Percentiles rank a stretch among this genome's conserved stretches.
phyloP scores from a whole-genome alignment of 1,284 basidiomycete species.

The Inonotus obliquus region DNA sequence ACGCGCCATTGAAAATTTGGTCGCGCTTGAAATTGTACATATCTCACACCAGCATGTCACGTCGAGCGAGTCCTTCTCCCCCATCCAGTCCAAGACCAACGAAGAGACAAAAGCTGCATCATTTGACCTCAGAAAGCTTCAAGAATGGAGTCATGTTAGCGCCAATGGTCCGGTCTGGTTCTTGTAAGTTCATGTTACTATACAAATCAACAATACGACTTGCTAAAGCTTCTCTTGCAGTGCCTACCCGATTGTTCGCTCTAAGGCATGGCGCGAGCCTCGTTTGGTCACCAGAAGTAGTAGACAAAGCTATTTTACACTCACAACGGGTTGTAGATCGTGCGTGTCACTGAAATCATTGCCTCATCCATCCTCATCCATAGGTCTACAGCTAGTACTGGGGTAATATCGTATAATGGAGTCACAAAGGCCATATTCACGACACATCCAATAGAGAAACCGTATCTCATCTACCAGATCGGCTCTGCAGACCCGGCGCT shows the following conservation, averaged over 20 bases:
- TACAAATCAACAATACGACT: background rate
- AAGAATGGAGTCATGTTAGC: conserved; percentile 85
- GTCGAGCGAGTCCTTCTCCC: conserved; percentile 29
- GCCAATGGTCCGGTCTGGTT: conserved; percentile 93
- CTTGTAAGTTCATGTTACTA: conserved; percentile 51
- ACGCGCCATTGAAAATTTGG: background rate
- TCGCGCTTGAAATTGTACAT: conserved; percentile 10
- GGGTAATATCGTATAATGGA: conserved; percentile 85
- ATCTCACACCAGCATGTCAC: conserved; percentile 5
- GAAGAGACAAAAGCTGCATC: conserved; percentile 52
- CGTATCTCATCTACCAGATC: conserved; percentile 88
- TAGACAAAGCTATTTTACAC: conserved; percentile 95
- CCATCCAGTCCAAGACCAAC: conserved; percentile 37
- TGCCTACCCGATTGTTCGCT: conserved; percentile 81
- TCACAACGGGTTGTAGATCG: conserved; percentile 80
- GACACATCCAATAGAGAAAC: conserved; percentile 92
- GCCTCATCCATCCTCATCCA: background rate
- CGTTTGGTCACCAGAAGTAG: conserved; percentile 96
- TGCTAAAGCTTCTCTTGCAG: conserved; percentile 39
- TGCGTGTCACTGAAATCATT: conserved; percentile 36
- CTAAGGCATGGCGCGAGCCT: conserved; percentile 92
- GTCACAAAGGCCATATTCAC: conserved; percentile 85
- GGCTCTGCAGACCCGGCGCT: conserved; percentile 86
- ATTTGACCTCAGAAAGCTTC: conserved; percentile 61
- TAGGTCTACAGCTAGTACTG: conserved; percentile 64